Evolutionary conservation across 2,329 filamentous ascomycete genomes (phyloP), one percentile per base, ranked within the genome.

Genomic region (Cryphonectria naterciae): DNA sequence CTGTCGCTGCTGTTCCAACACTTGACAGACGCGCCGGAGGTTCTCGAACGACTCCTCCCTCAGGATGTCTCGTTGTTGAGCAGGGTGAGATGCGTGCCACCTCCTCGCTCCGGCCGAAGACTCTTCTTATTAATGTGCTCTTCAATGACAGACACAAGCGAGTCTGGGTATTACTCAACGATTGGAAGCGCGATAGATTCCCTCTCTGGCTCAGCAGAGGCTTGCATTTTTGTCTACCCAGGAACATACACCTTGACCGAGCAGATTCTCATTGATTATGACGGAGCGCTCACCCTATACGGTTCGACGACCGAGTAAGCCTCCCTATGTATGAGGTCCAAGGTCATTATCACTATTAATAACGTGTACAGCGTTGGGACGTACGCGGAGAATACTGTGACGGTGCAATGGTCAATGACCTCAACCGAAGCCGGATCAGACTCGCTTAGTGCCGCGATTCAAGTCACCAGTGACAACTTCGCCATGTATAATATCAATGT

Each of bases 401-500:
- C 75, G 0, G 78, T 81, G 64, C 79, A 77, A 2, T 76, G 79
- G 65, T 78, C 77, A 0, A 75, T 79, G 8, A 77, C 77, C 0
- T 81, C 79, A 0, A 68, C 76, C 0, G 73, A 76, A 1, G 77
- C 79, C 1, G 79, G 79, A 0, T 74, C 74, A 10, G 69, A 80
- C 22, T 79, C 79, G 61, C 69, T 71, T 28, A 81, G 78, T 32
- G 76, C 77, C 1, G 79, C 79, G 1, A 68, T 80, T 8, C 77
- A 79, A 58, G 76, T 78, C 28, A 74, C 75, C 8, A 74, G 76
- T 8, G 72, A 73, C 60, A 74, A 75, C 32, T 77, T 81, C 52
- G 76, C 73, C 32, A 75, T 81, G 74, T 80, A 81, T 49, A 81
- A 80, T 39, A 76, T 81, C 69, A 79, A 81, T 46, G 76, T 80